Evolutionary conservation across 495 filamentous ascomycete genomes (phyloP).

Genomic region (Aspergillus coremiiformis): DNA sequence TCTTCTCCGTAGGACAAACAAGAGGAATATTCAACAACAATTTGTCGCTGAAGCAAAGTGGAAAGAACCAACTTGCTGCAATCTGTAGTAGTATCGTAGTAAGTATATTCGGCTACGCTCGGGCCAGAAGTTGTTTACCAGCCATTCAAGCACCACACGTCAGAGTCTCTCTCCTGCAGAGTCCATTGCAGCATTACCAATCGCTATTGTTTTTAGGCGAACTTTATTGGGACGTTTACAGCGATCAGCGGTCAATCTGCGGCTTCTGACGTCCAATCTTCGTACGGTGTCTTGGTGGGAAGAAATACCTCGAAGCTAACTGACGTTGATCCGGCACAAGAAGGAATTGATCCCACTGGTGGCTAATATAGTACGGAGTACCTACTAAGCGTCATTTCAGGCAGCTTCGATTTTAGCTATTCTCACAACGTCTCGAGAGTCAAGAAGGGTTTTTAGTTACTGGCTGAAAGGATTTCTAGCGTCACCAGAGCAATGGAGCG

Average conservation of each 20-base stretch:
- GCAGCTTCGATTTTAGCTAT: not conserved
- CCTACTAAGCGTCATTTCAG: not conserved
- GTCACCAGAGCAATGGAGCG: not conserved
- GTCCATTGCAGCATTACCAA: not conserved
- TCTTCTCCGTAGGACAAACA: not conserved
- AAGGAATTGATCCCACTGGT: constrained; percentile 15
- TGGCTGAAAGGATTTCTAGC: not conserved
- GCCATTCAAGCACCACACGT: too few relatives aligned
- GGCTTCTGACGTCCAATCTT: not conserved
- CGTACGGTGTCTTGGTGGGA: not conserved
- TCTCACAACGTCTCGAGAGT: not conserved
- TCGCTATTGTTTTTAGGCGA: not conserved
- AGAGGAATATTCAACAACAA: too few relatives aligned
- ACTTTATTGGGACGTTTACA: constrained; percentile 1
- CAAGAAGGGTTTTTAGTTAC: not conserved
- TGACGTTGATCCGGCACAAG: not conserved
- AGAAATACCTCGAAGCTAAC: constrained; percentile 1
- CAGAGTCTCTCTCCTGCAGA: not conserved
- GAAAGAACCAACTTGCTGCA: not conserved
- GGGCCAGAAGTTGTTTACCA: too few relatives aligned
- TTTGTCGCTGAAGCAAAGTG: too few relatives aligned
- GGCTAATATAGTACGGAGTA: too few relatives aligned
- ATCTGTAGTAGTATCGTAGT: not conserved
- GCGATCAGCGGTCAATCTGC: constrained; percentile 6
- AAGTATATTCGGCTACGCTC: not conserved